These are phyloP conservation scores for Myochromella boudieri DNA, from an alignment of 768 basidiomycete genomes.

Conservation along the genomic window DNA sequence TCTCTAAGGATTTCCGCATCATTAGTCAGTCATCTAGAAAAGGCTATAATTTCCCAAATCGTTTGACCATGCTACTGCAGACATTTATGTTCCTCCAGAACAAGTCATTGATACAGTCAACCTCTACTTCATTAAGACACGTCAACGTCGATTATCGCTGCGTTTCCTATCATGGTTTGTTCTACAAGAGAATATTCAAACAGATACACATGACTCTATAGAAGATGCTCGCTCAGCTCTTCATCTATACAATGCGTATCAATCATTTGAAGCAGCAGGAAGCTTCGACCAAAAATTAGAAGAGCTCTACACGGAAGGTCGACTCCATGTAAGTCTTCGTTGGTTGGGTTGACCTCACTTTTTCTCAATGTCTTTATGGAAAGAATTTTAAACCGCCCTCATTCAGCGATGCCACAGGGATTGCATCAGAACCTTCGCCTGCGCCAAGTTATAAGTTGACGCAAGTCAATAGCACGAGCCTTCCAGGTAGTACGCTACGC, in stretches of 20 bases:
- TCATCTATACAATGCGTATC: slow-evolving; percentile 80
- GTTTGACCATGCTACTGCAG: slow-evolving; percentile 36
- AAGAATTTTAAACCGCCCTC: slow-evolving; percentile 23
- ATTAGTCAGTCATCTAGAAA: slow-evolving; percentile 70
- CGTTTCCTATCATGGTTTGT: slow-evolving; percentile 95
- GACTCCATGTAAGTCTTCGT: slow-evolving; percentile 56
- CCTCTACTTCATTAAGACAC: slow-evolving; percentile 80
- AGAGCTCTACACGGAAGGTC: slow-evolving; percentile 76
- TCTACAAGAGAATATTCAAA: slow-evolving; percentile 90
- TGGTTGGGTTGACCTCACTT: neutral
- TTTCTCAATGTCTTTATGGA: neutral
- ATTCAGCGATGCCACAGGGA: neutral
- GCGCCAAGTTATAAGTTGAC: slow-evolving; percentile 7
- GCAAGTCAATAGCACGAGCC: slow-evolving; percentile 1
- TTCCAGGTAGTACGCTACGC: slow-evolving; percentile 1
- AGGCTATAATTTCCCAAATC: neutral
- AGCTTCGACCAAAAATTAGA: slow-evolving; percentile 88
- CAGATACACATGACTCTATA: slow-evolving; percentile 95
- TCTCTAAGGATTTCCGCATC: slow-evolving; percentile 96
- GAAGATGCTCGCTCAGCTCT: slow-evolving; percentile 92
- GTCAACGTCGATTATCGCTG: slow-evolving; percentile 87
- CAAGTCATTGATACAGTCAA: slow-evolving; percentile 98
- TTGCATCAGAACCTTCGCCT: slow-evolving; percentile 5
- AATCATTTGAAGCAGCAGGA: slow-evolving; percentile 70
- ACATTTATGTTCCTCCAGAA: slow-evolving; percentile 92